A percentile compares a stretch with the other conserved stretches of the same genome.
phyloP scores from a whole-genome alignment of 192 early-diverging fungal genomes.

The Polychytrium aggregatum region DNA sequence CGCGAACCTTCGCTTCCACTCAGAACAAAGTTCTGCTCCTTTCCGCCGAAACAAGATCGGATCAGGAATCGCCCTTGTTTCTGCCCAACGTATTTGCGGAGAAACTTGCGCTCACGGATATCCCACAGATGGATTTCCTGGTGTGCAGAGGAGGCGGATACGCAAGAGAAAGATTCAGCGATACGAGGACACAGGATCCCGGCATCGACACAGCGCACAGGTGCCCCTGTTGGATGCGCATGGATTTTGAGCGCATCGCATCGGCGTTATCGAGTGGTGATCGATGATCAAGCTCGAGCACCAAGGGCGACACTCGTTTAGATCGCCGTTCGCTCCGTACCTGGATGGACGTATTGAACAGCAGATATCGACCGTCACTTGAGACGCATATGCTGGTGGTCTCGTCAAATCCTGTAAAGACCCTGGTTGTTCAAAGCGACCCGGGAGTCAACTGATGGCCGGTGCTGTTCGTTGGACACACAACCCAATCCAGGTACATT shows the following conservation, averaged over 20 bases:
- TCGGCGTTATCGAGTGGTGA: neutral
- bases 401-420: constrained; percentile 29
- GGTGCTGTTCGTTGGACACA: neutral
- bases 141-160: neutral
- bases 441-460: neutral
- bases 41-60: constrained; percentile 82
- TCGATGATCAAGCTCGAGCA: neutral
- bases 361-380: constrained; percentile 43
- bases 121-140: constrained; percentile 89
- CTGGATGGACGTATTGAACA: constrained; percentile 41
- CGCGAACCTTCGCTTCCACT: constrained; percentile 84
- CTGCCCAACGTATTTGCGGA: constrained; percentile 68
- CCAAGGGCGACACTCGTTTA: neutral
- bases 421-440: constrained; percentile 6
- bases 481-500: neutral
- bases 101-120: constrained; percentile 49
- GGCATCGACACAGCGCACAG: neutral
- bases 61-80: constrained; percentile 83
- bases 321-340: too few relatives aligned
- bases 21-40: constrained; percentile 67
- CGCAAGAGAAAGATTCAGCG: constrained; percentile 1
- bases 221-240: neutral
- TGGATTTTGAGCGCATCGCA: neutral
- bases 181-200: neutral
- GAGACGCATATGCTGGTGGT: constrained; percentile 60